Evolutionary conservation across 805 yeast genomes (phyloP).

Genomic region (Metschnikowia kofuensis): DNA sequence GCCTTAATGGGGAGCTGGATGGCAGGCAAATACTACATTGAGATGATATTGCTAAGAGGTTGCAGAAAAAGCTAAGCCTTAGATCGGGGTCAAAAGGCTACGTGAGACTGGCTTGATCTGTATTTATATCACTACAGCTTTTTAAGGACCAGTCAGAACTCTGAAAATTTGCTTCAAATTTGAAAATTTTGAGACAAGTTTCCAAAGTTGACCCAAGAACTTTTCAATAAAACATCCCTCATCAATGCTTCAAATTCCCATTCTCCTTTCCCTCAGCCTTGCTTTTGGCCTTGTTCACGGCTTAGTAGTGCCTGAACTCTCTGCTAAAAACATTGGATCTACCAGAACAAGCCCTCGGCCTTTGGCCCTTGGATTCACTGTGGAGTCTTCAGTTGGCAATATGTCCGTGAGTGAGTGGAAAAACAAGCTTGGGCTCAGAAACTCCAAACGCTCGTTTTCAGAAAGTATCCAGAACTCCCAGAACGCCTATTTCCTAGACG

Average conservation of each 20-base stretch:
- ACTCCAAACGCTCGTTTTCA: neutral
- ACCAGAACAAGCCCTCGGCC: neutral
- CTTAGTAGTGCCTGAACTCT: neutral
- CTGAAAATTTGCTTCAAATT: too few relatives aligned
- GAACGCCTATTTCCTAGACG: conserved; percentile 11
- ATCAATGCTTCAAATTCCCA: neutral
- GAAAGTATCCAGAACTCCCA: conserved; percentile 2
- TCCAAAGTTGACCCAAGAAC: too few relatives aligned
- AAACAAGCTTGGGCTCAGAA: neutral
- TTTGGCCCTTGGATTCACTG: conserved; percentile 7
- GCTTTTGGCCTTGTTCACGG: neutral
- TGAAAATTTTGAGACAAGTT: too few relatives aligned
- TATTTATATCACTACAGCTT: too few relatives aligned
- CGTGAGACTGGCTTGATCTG: too few relatives aligned
- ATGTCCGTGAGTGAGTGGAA: neutral
- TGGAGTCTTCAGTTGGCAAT: neutral
- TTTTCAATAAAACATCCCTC: neutral
- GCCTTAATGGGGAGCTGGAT: too few relatives aligned
- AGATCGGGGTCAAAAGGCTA: too few relatives aligned
- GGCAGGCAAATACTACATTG: too few relatives aligned
- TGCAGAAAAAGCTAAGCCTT: too few relatives aligned
- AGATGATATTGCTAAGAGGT: too few relatives aligned
- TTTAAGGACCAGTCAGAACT: too few relatives aligned
- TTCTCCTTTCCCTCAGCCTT: neutral
- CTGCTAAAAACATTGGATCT: neutral